These are phyloP conservation scores for Neonectria hederae DNA, from an alignment of 2,329 filamentous ascomycete species.

Conservation along the genomic window DNA sequence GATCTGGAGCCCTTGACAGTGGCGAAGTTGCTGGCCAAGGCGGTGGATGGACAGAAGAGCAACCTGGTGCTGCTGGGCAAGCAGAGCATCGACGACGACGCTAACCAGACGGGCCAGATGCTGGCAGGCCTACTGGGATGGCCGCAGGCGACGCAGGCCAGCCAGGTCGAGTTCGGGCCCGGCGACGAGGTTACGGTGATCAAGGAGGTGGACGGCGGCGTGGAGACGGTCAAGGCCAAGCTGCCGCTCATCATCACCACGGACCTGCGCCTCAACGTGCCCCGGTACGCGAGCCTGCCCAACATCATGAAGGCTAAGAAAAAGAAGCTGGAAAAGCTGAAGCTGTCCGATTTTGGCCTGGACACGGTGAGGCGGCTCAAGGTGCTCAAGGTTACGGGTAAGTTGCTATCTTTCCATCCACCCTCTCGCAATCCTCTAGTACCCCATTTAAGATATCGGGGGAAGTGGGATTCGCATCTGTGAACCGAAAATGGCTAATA, in stretches of 20 bases:
- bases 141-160: constrained; percentile 94
- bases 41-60: constrained; percentile 84
- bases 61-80: constrained; percentile 96
- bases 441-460: background rate
- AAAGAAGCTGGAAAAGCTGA: constrained; percentile 97
- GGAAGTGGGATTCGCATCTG: background rate
- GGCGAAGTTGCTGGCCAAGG: constrained; percentile 85
- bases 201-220: constrained; percentile 93
- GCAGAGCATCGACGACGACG: constrained; percentile 98
- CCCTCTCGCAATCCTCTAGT: background rate
- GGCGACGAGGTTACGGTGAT: constrained; percentile 79
- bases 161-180: constrained; percentile 79
- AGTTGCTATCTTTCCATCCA: constrained; percentile 45
- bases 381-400: constrained; percentile 87
- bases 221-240: constrained; percentile 86
- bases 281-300: constrained; percentile 91
- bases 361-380: constrained; percentile 81
- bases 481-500: constrained; percentile 14
- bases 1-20: constrained; percentile 90
- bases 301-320: constrained; percentile 99
- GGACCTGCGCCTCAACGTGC: constrained; percentile 93
- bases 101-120: constrained; percentile 97
- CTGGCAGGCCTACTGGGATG: constrained; percentile 90
- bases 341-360: constrained; percentile 81
- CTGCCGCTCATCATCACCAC: constrained; percentile 95